A percentile compares a stretch with the other conserved stretches of the same genome.
These are phyloP conservation scores for Camellia japonica DNA, from an alignment of 148 eudicot genomes.

Conservation along the genomic window DNA sequence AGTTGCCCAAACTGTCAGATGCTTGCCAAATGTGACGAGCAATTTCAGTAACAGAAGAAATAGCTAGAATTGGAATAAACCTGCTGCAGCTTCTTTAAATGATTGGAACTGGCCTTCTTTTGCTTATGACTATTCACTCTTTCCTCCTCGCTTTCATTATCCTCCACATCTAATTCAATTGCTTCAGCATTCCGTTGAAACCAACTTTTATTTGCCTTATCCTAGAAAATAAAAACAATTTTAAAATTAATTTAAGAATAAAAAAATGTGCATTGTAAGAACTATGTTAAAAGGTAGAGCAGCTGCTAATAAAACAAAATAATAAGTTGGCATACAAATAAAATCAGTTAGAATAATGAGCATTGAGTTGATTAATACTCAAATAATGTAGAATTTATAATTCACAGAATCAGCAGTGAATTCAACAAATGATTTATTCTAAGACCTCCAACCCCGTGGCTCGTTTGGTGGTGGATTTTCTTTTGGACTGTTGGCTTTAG, in stretches of 20 bases:
- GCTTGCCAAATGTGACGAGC: not conserved
- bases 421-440: not conserved
- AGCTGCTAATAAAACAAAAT: not conserved
- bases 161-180: slow-evolving; percentile 66
- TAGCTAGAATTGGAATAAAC: slow-evolving; percentile 26
- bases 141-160: slow-evolving; percentile 88
- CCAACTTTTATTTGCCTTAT: slow-evolving; percentile 71
- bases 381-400: not conserved
- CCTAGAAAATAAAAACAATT: slow-evolving; percentile 35
- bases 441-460: not conserved
- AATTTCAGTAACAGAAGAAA: slow-evolving; percentile 4
- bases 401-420: not conserved
- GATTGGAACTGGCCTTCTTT: slow-evolving; percentile 50
- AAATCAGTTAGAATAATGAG: not conserved
- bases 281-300: not conserved
- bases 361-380: not conserved
- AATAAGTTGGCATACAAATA: not conserved
- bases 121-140: slow-evolving; percentile 57
- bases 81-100: slow-evolving; percentile 71
- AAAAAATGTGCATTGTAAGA: not conserved
- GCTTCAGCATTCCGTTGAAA: slow-evolving; percentile 67
- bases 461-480: not conserved
- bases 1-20: not conserved
- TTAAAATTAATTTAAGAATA: not conserved
- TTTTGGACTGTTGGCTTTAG: not conserved